Conservation (phyloP, 768 basidiomycete genomes). For the Termitomyces eurrhizus region DNA sequence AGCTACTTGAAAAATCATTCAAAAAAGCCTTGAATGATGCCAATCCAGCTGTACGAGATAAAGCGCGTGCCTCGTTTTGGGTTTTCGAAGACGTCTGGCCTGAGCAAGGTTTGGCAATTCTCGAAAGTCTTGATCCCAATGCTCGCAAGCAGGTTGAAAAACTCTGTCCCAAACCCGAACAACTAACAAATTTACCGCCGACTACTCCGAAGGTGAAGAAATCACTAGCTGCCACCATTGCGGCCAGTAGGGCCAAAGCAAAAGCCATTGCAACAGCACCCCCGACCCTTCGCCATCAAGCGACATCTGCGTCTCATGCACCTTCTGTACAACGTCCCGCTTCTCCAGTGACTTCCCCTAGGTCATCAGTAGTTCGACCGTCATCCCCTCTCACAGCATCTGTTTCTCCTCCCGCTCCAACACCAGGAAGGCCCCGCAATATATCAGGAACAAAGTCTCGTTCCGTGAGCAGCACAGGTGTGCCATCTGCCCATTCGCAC, state of each 20-base stretch:
- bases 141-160: constrained; percentile 86
- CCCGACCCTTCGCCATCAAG: constrained; percentile 76
- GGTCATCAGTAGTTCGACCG: constrained; percentile 34
- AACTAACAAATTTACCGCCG: constrained; percentile 36
- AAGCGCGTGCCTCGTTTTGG: constrained; percentile 76
- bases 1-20: constrained; percentile 69
- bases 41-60: constrained; percentile 76
- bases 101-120: constrained; percentile 56
- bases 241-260: constrained; percentile 86
- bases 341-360: constrained; percentile 40
- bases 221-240: constrained; percentile 79
- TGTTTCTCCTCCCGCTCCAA: constrained; percentile 42
- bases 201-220: constrained; percentile 67
- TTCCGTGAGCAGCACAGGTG: constrained; percentile 35
- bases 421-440: constrained; percentile 34
- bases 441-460: constrained; percentile 32
- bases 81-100: constrained; percentile 72
- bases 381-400: constrained; percentile 45
- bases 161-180: constrained; percentile 62
- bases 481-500: constrained; percentile 35
- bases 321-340: constrained; percentile 41
- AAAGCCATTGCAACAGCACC: constrained; percentile 81
- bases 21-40: constrained; percentile 73
- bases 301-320: constrained; percentile 67
- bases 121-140: constrained; percentile 62